Evolutionary conservation across 768 basidiomycete species (phyloP).

Genomic region (Suillus tomentosus): DNA sequence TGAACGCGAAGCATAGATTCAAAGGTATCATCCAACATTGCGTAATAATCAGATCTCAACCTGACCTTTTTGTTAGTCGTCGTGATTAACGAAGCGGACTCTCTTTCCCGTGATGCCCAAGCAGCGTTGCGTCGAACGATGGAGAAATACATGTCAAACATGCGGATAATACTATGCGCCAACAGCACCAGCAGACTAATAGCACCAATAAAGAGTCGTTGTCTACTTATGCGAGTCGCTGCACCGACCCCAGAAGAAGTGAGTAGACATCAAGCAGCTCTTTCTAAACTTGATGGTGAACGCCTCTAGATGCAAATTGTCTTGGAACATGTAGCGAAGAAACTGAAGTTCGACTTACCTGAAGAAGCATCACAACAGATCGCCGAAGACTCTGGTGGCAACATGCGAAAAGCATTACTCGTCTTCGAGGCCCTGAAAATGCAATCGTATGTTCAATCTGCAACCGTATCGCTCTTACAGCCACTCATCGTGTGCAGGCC

Average conservation of each 20-base stretch:
- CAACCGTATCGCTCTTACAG: background rate
- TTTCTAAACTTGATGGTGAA: conserved; percentile 10
- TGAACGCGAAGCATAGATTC: conserved; percentile 93
- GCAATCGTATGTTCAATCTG: conserved; percentile 73
- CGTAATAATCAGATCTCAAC: conserved; percentile 8
- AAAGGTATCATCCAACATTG: conserved; percentile 63
- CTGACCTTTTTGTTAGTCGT: conserved; percentile 61
- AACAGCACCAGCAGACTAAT: conserved; percentile 95
- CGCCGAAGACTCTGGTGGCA: conserved; percentile 80
- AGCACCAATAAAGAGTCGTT: conserved; percentile 94
- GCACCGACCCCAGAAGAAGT: conserved; percentile 84
- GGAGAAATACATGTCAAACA: conserved; percentile 99
- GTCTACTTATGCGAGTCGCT: conserved; percentile 90
- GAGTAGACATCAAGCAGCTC: conserved; percentile 17
- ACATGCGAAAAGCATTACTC: conserved; percentile 91
- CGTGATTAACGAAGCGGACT: conserved; percentile 96
- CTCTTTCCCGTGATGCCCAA: conserved; percentile 93
- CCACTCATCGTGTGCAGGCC: conserved; percentile 47
- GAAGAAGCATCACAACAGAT: conserved; percentile 75
- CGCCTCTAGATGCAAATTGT: conserved; percentile 73
- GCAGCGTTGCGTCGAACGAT: conserved; percentile 95
- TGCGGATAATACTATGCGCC: conserved; percentile 95
- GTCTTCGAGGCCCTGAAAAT: conserved; percentile 95
- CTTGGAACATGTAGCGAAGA: conserved; percentile 75
- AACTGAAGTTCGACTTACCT: conserved; percentile 82